phyloP scores from a whole-genome alignment of 768 basidiomycete genomes.

The Lactarius quietus region DNA sequence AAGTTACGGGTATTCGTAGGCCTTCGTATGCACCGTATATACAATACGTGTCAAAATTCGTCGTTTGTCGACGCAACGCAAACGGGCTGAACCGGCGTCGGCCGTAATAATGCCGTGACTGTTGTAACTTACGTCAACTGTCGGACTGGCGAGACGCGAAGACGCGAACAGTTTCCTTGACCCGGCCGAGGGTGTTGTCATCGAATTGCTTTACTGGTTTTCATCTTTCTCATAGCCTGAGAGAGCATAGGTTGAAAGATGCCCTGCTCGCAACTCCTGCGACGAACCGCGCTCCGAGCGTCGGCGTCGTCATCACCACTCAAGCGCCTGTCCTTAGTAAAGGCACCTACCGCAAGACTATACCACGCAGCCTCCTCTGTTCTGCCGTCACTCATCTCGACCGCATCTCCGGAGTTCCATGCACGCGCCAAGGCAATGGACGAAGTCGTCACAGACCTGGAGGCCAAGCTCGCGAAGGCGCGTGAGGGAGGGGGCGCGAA shows the following conservation, averaged over 20 bases:
- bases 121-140: neutral
- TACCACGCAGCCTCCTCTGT: constrained; percentile 62
- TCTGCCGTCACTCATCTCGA: constrained; percentile 67
- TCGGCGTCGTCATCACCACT: neutral
- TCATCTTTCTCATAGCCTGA: neutral
- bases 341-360: neutral
- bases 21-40: neutral
- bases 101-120: no score
- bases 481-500: constrained; percentile 72
- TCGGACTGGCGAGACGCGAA: neutral
- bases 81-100: neutral
- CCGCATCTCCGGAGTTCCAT: constrained; percentile 66
- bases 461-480: constrained; percentile 53
- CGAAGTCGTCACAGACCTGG: constrained; percentile 58
- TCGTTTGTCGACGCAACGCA: neutral
- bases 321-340: neutral
- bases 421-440: constrained; percentile 69
- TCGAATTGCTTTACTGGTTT: neutral
- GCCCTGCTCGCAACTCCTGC: neutral
- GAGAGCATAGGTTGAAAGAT: neutral
- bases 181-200: neutral
- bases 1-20: neutral
- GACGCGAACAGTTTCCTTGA: neutral
- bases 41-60: neutral
- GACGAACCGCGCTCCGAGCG: neutral